Percentiles rank a stretch among this genome's conserved stretches.
phyloP scores from a whole-genome alignment of 805 yeast species.

The Debaryomyces castellii region DNA sequence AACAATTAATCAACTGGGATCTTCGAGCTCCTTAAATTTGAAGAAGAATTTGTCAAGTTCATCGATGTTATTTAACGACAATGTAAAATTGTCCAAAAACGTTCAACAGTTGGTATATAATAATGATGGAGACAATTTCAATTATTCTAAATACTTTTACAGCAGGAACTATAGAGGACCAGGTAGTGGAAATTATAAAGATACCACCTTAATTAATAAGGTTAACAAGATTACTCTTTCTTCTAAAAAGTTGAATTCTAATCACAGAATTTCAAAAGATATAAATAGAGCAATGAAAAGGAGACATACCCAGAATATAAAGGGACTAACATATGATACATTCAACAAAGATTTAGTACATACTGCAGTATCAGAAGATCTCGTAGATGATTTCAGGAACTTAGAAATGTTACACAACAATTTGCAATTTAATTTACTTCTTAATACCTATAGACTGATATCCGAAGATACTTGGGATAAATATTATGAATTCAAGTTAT shows the following conservation, averaged over 20 bases:
- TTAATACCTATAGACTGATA: constrained; percentile 39
- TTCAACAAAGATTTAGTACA: constrained; percentile 32
- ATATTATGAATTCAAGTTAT: constrained; percentile 37
- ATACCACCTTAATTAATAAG: constrained; percentile 39
- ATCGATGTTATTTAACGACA: constrained; percentile 24
- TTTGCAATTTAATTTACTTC: constrained; percentile 37
- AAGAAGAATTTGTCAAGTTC: constrained; percentile 19
- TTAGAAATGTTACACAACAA: constrained; percentile 45
- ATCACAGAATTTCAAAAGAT: constrained; percentile 17
- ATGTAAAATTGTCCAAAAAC: constrained; percentile 28
- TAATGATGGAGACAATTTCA: constrained; percentile 35
- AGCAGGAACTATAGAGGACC: constrained; percentile 43
- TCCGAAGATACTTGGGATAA: constrained; percentile 39
- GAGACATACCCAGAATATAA: constrained; percentile 24
- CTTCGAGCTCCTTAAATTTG: constrained; percentile 5
- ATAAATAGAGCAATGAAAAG: constrained; percentile 11
- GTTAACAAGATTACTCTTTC: constrained; percentile 36
- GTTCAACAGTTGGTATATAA: constrained; percentile 34
- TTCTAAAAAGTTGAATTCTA: constrained; percentile 5
- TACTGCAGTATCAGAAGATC: constrained; percentile 19
- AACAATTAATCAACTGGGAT: constrained; percentile 21
- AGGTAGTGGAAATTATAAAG: constrained; percentile 46
- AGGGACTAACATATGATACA: constrained; percentile 37
- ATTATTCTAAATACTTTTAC: constrained; percentile 38
- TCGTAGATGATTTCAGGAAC: constrained; percentile 36